Conservation (phyloP, 805 yeast species). For the Saturnispora saitoi region DNA sequence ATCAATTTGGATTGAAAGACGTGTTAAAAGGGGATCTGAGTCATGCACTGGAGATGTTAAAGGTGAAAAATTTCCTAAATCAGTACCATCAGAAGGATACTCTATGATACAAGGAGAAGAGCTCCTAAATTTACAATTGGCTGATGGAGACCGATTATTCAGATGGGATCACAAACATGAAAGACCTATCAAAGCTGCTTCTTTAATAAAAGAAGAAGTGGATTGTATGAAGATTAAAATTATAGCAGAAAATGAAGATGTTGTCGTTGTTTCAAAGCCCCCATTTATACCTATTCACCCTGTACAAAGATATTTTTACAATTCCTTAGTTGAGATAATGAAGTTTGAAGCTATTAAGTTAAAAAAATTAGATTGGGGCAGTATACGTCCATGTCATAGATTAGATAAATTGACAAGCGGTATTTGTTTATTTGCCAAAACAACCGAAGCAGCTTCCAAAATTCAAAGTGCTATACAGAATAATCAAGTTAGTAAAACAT, state of each 20-base stretch:
- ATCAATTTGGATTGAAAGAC: constrained; percentile 16
- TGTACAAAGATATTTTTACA: constrained; percentile 36
- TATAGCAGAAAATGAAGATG: constrained; percentile 23
- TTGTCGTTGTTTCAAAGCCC: constrained; percentile 41
- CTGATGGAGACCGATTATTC: constrained; percentile 24
- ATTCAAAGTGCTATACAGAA: constrained; percentile 30
- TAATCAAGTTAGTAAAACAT: constrained; percentile 30
- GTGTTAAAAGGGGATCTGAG: background rate
- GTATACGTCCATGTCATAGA: constrained; percentile 36
- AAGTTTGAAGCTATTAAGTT: constrained; percentile 22
- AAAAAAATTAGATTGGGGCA: constrained; percentile 2
- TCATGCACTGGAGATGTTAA: constrained; percentile 12
- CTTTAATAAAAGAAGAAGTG: constrained; percentile 7
- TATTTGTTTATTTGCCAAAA: constrained; percentile 37
- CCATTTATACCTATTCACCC: constrained; percentile 51
- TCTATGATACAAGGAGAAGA: constrained; percentile 25
- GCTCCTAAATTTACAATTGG: constrained; percentile 16
- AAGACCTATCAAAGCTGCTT: constrained; percentile 17
- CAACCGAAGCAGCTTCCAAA: constrained; percentile 26
- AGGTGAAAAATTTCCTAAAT: constrained; percentile 1
- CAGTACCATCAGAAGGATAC: background rate
- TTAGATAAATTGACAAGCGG: constrained; percentile 50
- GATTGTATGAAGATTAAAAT: constrained; percentile 3
- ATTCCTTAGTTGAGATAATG: constrained; percentile 39
- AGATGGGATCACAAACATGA: constrained; percentile 27